A percentile compares a stretch with the other conserved stretches of the same genome.
Evolutionary conservation across 208 protist species (phyloP).

Genomic region (Lotmaria passim): DNA sequence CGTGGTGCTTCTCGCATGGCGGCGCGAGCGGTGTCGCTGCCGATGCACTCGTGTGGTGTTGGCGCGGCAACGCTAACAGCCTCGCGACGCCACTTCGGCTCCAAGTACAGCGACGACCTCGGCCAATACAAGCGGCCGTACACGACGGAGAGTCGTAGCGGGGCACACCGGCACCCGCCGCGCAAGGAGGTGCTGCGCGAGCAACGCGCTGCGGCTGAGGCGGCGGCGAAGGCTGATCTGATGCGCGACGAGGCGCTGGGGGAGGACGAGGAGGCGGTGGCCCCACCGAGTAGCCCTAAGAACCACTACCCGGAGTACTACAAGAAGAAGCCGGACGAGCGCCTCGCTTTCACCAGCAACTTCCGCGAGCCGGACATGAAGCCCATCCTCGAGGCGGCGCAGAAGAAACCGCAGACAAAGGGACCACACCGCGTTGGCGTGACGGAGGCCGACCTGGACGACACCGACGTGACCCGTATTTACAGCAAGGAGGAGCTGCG

Average conservation of each 20-base stretch:
- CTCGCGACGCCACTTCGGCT: slow-evolving; percentile 38
- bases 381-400: slow-evolving; percentile 24
- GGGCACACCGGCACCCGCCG: slow-evolving; percentile 48
- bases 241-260: not conserved
- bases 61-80: slow-evolving; percentile 11
- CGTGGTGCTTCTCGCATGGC: slow-evolving; percentile 28
- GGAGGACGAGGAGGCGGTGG: slow-evolving; percentile 21
- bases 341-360: slow-evolving; percentile 63
- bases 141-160: slow-evolving; percentile 45
- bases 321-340: slow-evolving; percentile 47
- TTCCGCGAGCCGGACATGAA: slow-evolving; percentile 47
- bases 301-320: slow-evolving; percentile 60
- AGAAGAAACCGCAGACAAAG: not conserved
- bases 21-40: slow-evolving; percentile 10
- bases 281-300: slow-evolving; percentile 55
- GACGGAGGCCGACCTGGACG: slow-evolving; percentile 30
- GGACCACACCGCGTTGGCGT: not conserved
- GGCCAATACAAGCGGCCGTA: slow-evolving; percentile 47
- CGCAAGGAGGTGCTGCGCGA: slow-evolving; percentile 38
- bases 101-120: slow-evolving; percentile 40
- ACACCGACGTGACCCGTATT: slow-evolving; percentile 69
- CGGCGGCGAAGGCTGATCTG: not conserved
- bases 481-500: slow-evolving; percentile 73
- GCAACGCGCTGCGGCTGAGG: slow-evolving; percentile 26
- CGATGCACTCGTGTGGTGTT: slow-evolving; percentile 6